Conservation (phyloP, 768 basidiomycete species). For the Mycena capillaripes region DNA sequence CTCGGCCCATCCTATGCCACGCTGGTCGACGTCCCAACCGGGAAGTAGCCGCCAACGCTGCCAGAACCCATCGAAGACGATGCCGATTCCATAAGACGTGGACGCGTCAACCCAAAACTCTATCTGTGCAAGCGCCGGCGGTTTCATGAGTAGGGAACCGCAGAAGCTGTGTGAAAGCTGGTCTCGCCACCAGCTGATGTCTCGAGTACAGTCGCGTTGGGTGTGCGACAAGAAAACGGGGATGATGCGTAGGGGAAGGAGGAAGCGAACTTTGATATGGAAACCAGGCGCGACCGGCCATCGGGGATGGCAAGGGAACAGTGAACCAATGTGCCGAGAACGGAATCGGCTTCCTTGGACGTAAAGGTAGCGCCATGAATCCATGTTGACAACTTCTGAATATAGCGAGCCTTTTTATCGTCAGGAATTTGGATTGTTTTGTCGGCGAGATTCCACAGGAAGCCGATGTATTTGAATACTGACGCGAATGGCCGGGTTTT, state of each 20-base stretch:
- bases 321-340: background rate
- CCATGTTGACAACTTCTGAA: background rate
- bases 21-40: slow-evolving; percentile 42
- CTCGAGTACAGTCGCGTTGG: background rate
- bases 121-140: background rate
- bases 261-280: background rate
- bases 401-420: background rate
- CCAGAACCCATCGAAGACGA: background rate
- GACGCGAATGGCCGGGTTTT: background rate
- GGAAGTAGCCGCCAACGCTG: background rate
- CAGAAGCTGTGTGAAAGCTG: background rate
- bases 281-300: background rate
- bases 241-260: background rate
- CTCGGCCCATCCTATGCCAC: slow-evolving; percentile 59
- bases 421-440: background rate
- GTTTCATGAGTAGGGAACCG: background rate
- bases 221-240: background rate
- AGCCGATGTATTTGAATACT: background rate
- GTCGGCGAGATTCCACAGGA: background rate
- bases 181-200: background rate
- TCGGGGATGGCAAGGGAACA: background rate
- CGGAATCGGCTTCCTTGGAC: slow-evolving; percentile 11
- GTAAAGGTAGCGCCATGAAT: background rate
- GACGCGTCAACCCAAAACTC: background rate
- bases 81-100: background rate